Conservation (phyloP, 2,329 filamentous ascomycete genomes). For the Orbilia ellipsospora region DNA sequence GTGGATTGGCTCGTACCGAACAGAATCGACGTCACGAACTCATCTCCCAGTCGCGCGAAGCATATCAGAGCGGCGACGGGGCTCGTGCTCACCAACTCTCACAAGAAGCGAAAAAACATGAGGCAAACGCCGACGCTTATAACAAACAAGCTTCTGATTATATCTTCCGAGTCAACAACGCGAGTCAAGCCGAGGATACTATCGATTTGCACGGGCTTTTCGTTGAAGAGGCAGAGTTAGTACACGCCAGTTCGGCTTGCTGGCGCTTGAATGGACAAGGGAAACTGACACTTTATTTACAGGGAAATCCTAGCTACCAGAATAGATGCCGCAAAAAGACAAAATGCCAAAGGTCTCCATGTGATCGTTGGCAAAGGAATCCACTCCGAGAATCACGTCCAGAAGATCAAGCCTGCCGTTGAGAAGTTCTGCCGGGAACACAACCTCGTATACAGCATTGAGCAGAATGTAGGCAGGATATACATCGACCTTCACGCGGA, state of each 20-base stretch:
- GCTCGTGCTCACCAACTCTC: conserved; percentile 83
- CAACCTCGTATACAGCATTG: conserved; percentile 83
- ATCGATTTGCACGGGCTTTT: conserved; percentile 96
- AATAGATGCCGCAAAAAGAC: conserved; percentile 78
- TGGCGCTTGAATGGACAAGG: not conserved
- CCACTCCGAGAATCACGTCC: conserved; percentile 81
- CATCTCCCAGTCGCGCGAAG: conserved; percentile 81
- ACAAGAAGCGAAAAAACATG: conserved; percentile 86
- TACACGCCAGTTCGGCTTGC: not conserved
- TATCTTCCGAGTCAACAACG: conserved; percentile 96
- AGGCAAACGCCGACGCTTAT: conserved; percentile 83
- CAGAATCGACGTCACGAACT: conserved; percentile 80
- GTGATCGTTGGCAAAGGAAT: conserved; percentile 98
- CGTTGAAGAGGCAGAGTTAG: conserved; percentile 85
- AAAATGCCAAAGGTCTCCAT: conserved; percentile 84
- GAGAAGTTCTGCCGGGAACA: conserved; percentile 86
- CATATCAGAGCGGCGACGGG: conserved; percentile 85
- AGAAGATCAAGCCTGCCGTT: conserved; percentile 95
- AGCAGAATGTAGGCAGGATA: conserved; percentile 89
- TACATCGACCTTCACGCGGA: conserved; percentile 79
- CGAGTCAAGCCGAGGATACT: conserved; percentile 76
- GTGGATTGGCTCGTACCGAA: conserved; percentile 83
- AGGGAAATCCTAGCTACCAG: conserved; percentile 81
- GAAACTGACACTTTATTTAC: conserved; percentile 5
- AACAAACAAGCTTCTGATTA: conserved; percentile 91